phyloP scores from a whole-genome alignment of 441 rosid species.

The Arabidopsis lyrata region DNA sequence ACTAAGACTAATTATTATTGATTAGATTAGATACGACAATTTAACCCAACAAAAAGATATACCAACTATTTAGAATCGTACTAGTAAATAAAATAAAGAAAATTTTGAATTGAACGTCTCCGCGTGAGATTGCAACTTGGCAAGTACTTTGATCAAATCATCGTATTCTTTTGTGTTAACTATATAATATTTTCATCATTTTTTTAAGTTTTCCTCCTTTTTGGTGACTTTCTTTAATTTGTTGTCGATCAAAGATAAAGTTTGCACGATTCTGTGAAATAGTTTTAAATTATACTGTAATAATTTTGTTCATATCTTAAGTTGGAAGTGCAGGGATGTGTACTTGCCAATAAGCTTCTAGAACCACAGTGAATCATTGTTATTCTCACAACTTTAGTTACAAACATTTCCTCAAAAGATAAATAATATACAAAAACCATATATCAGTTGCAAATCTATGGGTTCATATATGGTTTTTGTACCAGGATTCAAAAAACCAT shows the following conservation, averaged over 20 bases:
- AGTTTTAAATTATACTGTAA: neutral
- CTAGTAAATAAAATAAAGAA: conserved; percentile 3
- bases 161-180: conserved; percentile 20
- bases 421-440: neutral
- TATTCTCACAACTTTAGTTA: neutral
- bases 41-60: neutral
- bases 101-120: conserved; percentile 31
- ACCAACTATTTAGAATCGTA: conserved; percentile 12
- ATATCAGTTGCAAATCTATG: neutral
- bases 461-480: no score
- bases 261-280: conserved; percentile 30
- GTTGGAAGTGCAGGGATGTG: conserved; percentile 37
- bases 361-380: conserved; percentile 28
- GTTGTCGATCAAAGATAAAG: conserved; percentile 34
- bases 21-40: neutral
- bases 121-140: conserved; percentile 44
- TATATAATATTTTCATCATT: neutral
- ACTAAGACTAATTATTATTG: neutral
- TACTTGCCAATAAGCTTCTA: conserved; percentile 42
- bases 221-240: neutral
- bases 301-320: conserved; percentile 38
- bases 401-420: neutral
- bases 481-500: no score
- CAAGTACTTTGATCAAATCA: conserved; percentile 34
- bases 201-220: conserved; percentile 5